A percentile compares a stretch with the other conserved stretches of the same genome.
These are phyloP conservation scores for Syncephalastrum monosporum DNA, from an alignment of 371 early-diverging fungal genomes.

Conservation along the genomic window DNA sequence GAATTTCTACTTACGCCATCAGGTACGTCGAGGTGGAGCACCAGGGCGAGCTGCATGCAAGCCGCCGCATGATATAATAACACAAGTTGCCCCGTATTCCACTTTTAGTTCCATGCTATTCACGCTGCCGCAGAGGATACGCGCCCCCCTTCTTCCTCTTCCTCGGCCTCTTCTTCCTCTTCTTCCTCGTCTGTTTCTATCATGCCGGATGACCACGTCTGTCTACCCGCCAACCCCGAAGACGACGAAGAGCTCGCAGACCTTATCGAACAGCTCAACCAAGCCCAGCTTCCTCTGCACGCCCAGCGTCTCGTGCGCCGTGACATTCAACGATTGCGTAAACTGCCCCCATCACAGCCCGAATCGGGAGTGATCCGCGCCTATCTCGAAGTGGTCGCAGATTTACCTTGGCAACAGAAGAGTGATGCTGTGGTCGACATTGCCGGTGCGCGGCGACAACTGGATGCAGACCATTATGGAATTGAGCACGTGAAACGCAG, in stretches of 20 bases:
- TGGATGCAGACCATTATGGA: slow-evolving; percentile 83
- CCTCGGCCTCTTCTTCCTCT: background rate
- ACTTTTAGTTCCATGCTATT: slow-evolving; percentile 59
- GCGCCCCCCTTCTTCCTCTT: no score
- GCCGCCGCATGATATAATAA: background rate
- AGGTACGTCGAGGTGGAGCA: slow-evolving; percentile 37
- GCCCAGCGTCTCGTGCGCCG: slow-evolving; percentile 61
- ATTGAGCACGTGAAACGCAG: slow-evolving; percentile 81
- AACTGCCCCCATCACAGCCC: slow-evolving; percentile 69
- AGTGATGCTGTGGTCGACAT: slow-evolving; percentile 65
- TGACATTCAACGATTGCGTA: slow-evolving; percentile 71
- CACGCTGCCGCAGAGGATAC: slow-evolving; percentile 65
- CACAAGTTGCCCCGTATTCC: background rate
- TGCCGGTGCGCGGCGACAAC: slow-evolving; percentile 53
- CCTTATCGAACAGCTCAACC: slow-evolving; percentile 49
- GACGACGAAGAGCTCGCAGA: slow-evolving; percentile 71
- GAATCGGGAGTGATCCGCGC: slow-evolving; percentile 79
- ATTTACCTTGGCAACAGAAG: slow-evolving; percentile 72
- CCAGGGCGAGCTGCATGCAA: background rate
- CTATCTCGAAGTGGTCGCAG: slow-evolving; percentile 76
- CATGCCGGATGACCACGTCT: background rate
- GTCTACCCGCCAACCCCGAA: slow-evolving; percentile 10
- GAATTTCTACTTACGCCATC: slow-evolving; percentile 76
- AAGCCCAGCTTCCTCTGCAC: slow-evolving; percentile 62
- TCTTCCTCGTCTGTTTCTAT: background rate